These are phyloP conservation scores for Mycena pura DNA, from an alignment of 768 basidiomycete species.

Conservation along the genomic window DNA sequence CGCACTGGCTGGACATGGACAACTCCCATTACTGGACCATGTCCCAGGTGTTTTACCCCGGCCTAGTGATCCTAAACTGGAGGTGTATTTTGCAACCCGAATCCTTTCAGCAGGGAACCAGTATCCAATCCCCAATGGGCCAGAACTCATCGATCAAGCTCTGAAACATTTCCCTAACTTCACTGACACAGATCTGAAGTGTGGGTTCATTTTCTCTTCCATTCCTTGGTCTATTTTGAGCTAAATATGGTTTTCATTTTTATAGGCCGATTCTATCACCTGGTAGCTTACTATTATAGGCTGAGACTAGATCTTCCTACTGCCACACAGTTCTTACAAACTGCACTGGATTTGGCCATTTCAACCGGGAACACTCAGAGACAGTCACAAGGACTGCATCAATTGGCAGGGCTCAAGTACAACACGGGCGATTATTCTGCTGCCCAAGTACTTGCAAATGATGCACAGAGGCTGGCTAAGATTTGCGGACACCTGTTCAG, in stretches of 20 bases:
- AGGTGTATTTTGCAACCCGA: not conserved
- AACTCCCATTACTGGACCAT: not conserved
- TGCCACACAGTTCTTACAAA: not conserved
- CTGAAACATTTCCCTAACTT: not conserved
- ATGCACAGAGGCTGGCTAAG: not conserved
- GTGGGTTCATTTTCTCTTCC: not conserved
- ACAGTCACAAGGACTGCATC: not conserved
- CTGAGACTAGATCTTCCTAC: not conserved
- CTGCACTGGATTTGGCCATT: not conserved
- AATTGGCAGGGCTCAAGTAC: not conserved
- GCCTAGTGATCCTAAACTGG: not conserved
- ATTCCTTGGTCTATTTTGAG: not conserved
- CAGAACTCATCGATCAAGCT: not conserved
- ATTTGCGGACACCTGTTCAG: not conserved
- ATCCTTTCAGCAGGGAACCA: not conserved
- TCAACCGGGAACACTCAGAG: not conserved
- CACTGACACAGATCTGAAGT: not conserved
- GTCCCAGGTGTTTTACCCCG: not conserved
- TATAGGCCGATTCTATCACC: not conserved
- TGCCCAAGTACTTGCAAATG: not conserved
- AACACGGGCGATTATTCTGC: not conserved
- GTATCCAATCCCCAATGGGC: not conserved
- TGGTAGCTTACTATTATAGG: not conserved
- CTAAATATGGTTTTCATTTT: not conserved
- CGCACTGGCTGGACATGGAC: not conserved